These are phyloP conservation scores for Penicillium sp. DNA, from an alignment of 2,329 filamentous ascomycete genomes.

Conservation along the genomic window DNA sequence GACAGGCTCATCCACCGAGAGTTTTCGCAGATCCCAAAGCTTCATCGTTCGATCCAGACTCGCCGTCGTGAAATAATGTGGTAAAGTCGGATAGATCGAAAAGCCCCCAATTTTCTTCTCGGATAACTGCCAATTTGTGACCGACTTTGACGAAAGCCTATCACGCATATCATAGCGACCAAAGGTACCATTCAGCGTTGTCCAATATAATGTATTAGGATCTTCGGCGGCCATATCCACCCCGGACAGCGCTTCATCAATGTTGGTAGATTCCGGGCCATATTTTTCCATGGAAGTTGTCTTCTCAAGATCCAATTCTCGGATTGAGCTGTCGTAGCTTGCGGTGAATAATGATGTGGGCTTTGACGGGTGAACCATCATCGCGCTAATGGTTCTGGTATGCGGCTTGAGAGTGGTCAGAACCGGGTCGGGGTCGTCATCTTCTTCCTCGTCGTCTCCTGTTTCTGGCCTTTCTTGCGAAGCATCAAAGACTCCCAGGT, in stretches of 20 bases:
- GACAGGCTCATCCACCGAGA: slow-evolving; percentile 58
- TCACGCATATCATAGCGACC: slow-evolving; percentile 74
- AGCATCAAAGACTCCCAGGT: slow-evolving; percentile 84
- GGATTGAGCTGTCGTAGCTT: slow-evolving; percentile 89
- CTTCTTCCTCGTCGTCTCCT: slow-evolving; percentile 59
- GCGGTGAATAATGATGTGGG: slow-evolving; percentile 71
- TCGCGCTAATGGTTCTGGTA: slow-evolving; percentile 77
- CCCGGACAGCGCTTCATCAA: slow-evolving; percentile 75
- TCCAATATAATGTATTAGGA: slow-evolving; percentile 74
- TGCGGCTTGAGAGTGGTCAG: slow-evolving; percentile 89
- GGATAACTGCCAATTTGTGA: slow-evolving; percentile 67
- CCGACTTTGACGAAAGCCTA: slow-evolving; percentile 44
- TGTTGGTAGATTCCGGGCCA: slow-evolving; percentile 61
- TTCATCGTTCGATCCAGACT: slow-evolving; percentile 84
- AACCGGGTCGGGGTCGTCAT: slow-evolving; percentile 62
- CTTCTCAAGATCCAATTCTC: slow-evolving; percentile 76
- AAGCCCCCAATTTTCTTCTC: slow-evolving; percentile 97
- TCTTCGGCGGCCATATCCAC: slow-evolving; percentile 70
- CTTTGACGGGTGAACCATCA: slow-evolving; percentile 69
- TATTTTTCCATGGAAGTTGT: slow-evolving; percentile 76
- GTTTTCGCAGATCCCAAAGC: slow-evolving; percentile 82
- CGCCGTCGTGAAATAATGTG: slow-evolving; percentile 81
- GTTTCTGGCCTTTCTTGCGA: slow-evolving; percentile 42
- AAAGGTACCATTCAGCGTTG: slow-evolving; percentile 73
- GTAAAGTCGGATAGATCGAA: slow-evolving; percentile 69